These are phyloP conservation scores for Prototheca wickerhamii DNA, from an alignment of 163 green algal species.

Conservation along the genomic window DNA sequence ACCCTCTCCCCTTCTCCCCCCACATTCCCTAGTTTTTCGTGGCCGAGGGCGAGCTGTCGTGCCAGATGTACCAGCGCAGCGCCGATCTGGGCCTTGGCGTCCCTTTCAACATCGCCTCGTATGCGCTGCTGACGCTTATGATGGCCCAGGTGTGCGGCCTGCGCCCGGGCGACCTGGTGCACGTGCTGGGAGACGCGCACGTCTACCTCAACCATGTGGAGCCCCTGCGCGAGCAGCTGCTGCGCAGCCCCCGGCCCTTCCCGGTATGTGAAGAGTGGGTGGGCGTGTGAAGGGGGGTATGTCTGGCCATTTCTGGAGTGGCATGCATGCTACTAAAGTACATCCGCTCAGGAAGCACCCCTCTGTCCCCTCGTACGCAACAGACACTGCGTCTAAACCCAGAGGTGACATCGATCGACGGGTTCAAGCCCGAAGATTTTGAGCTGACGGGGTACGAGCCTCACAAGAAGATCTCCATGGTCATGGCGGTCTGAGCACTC, in stretches of 20 bases:
- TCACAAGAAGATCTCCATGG: conserved; percentile 94
- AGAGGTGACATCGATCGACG: conserved; percentile 82
- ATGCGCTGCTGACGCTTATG: conserved; percentile 90
- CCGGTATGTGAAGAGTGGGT: conserved; percentile 57
- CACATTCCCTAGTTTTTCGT: conserved; percentile 90
- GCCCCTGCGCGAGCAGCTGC: conserved; percentile 87
- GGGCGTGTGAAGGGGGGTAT: neutral
- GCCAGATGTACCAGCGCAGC: conserved; percentile 97
- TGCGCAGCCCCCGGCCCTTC: conserved; percentile 76
- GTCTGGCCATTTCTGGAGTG: neutral
- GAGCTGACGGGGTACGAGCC: conserved; percentile 81
- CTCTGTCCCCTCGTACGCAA: neutral
- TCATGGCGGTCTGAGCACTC: conserved; percentile 98
- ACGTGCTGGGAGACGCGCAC: conserved; percentile 92
- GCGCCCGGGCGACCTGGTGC: conserved; percentile 85
- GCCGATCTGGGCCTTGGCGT: conserved; percentile 96
- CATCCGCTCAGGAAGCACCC: neutral
- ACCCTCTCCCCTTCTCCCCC: too few relatives aligned
- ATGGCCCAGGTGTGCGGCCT: conserved; percentile 88
- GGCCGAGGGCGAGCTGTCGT: conserved; percentile 91
- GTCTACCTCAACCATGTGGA: conserved; percentile 98
- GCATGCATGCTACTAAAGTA: neutral
- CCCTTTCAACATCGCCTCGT: conserved; percentile 99
- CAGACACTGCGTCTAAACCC: conserved; percentile 74
- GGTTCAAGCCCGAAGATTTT: conserved; percentile 86